phyloP scores from a whole-genome alignment of 768 basidiomycete species.

The Rhodotorula diobovata region DNA sequence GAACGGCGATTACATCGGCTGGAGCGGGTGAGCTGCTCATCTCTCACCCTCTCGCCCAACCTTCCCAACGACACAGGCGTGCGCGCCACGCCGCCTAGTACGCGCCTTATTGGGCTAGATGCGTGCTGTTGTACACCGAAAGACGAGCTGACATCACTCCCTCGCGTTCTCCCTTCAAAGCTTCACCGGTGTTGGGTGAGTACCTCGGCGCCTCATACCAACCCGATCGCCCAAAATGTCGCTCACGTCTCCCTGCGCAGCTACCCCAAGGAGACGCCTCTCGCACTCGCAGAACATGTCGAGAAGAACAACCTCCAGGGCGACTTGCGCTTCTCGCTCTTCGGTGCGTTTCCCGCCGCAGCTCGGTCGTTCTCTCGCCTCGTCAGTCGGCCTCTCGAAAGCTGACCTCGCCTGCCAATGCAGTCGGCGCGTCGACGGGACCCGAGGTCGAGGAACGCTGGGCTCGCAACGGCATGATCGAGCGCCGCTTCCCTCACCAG shows the following conservation, averaged over 20 bases:
- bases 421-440: constrained; percentile 23
- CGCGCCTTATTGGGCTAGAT: too few relatives aligned
- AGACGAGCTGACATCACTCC: too few relatives aligned
- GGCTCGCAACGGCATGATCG: constrained; percentile 39
- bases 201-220: background rate
- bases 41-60: background rate
- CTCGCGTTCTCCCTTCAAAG: too few relatives aligned
- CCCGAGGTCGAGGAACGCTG: constrained; percentile 42
- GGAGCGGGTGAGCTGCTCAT: constrained; percentile 13
- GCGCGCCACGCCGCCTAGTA: too few relatives aligned
- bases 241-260: background rate
- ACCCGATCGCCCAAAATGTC: background rate
- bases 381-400: background rate
- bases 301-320: constrained; percentile 43
- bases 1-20: constrained; percentile 30
- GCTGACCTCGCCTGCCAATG: background rate
- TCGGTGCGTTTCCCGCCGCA: constrained; percentile 32
- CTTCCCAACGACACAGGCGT: background rate
- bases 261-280: constrained; percentile 41
- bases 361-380: background rate
- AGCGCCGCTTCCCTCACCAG: constrained; percentile 43
- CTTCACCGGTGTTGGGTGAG: background rate
- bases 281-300: constrained; percentile 43
- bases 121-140: too few relatives aligned
- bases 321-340: constrained; percentile 42